phyloP scores from a whole-genome alignment of 768 basidiomycete genomes.

The Porpolomopsis calyptriformis region DNA sequence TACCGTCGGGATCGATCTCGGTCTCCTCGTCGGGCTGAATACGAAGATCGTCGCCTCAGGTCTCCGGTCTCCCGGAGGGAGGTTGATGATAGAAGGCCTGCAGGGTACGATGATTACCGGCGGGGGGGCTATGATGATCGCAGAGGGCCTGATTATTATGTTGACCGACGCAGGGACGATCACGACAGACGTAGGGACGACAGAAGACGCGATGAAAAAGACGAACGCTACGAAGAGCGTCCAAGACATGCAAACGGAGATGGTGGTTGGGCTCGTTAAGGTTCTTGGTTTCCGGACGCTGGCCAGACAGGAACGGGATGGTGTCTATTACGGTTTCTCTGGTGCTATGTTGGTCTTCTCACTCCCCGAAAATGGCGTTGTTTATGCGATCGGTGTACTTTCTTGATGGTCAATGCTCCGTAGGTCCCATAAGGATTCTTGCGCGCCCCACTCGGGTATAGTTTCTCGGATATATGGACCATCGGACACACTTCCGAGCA shows the following conservation, averaged over 20 bases:
- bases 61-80: slow-evolving; percentile 76
- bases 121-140: slow-evolving; percentile 77
- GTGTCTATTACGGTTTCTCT: slow-evolving; percentile 31
- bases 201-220: slow-evolving; percentile 75
- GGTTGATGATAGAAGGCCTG: slow-evolving; percentile 75
- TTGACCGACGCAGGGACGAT: slow-evolving; percentile 82
- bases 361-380: slow-evolving; percentile 36
- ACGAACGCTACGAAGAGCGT: slow-evolving; percentile 72
- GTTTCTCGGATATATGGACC: background rate
- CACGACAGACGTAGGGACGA: slow-evolving; percentile 59
- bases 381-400: slow-evolving; percentile 47
- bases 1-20: slow-evolving; percentile 74
- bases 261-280: slow-evolving; percentile 66
- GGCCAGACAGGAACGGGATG: slow-evolving; percentile 28
- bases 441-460: background rate
- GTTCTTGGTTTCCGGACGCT: slow-evolving; percentile 20
- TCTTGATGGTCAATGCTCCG: slow-evolving; percentile 35
- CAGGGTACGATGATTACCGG: slow-evolving; percentile 87
- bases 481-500: background rate
- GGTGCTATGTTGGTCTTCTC: slow-evolving; percentile 41
- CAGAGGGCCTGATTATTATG: slow-evolving; percentile 76
- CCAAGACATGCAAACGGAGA: slow-evolving; percentile 70
- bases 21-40: slow-evolving; percentile 61
- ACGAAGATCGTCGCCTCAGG: slow-evolving; percentile 70
- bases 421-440: slow-evolving; percentile 16